These are phyloP conservation scores for Cyberlindnera misumaiensis DNA, from an alignment of 805 yeast species.

Conservation along the genomic window DNA sequence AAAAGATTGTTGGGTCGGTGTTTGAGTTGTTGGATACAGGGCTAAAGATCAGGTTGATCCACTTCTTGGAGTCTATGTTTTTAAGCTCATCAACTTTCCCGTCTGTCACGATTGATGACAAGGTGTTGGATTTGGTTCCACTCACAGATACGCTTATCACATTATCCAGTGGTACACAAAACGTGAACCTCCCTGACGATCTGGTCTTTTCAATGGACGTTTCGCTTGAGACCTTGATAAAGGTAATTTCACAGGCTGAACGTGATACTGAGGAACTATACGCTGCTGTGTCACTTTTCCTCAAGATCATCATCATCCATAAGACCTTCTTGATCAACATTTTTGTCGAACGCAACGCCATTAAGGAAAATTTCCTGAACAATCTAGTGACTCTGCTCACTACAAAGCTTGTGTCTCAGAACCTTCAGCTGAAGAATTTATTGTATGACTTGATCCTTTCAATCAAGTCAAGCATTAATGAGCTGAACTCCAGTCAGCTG, in stretches of 20 bases:
- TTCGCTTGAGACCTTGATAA: constrained; percentile 32
- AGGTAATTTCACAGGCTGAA: constrained; percentile 16
- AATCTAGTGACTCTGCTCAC: constrained; percentile 41
- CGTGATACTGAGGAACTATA: constrained; percentile 9
- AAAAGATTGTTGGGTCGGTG: constrained; percentile 18
- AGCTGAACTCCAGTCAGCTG: constrained; percentile 23
- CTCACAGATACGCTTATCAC: constrained; percentile 16
- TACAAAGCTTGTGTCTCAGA: constrained; percentile 34
- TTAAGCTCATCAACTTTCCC: constrained; percentile 37
- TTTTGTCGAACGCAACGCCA: constrained; percentile 35
- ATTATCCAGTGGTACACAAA: constrained; percentile 13
- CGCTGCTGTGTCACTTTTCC: constrained; percentile 38
- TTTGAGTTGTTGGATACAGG: constrained; percentile 31
- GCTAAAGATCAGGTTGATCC: constrained; percentile 27
- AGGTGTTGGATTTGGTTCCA: constrained; percentile 6
- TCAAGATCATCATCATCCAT: constrained; percentile 54
- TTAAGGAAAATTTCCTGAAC: constrained; percentile 40
- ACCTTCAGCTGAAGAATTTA: constrained; percentile 47
- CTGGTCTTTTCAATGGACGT: constrained; percentile 34
- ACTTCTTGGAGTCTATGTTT: constrained; percentile 35
- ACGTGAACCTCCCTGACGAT: constrained; percentile 25
- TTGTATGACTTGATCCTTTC: constrained; percentile 54
- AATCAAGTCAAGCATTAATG: constrained; percentile 33
- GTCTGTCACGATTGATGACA: constrained; percentile 7
- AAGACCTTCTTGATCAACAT: constrained; percentile 41